These are phyloP conservation scores for Diaporthe longicolla DNA, from an alignment of 2,329 filamentous ascomycete genomes.

Conservation along the genomic window DNA sequence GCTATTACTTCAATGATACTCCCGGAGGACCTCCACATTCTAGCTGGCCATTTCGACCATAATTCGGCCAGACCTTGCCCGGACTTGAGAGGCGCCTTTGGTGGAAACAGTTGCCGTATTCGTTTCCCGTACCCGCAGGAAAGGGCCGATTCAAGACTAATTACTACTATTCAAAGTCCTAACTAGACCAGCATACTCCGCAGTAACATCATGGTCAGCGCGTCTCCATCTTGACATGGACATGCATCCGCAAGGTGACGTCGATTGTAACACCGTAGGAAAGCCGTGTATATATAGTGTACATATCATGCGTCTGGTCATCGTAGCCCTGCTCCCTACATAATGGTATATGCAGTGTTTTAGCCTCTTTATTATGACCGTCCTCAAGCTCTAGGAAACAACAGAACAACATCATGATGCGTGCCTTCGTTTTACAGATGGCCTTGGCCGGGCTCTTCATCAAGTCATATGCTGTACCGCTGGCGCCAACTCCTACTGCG, in stretches of 20 bases:
- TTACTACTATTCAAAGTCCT: neutral
- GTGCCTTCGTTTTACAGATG: too few species aligned
- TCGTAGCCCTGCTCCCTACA: neutral
- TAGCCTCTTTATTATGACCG: too few species aligned
- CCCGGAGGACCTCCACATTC: neutral
- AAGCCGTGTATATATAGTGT: neutral
- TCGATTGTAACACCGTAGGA: neutral
- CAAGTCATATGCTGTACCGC: neutral
- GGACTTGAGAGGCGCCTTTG: too few species aligned
- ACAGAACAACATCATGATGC: neutral
- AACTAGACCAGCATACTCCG: neutral
- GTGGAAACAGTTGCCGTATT: constrained; percentile 3
- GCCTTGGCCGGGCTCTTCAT: neutral
- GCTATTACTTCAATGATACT: neutral
- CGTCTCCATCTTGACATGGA: neutral
- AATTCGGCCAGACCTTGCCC: constrained; percentile 1
- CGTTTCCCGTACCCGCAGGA: constrained; percentile 1
- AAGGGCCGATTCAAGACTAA: neutral
- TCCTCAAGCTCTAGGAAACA: neutral
- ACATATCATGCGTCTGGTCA: neutral
- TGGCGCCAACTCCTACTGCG: neutral
- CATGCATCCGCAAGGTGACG: neutral
- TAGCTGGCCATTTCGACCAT: neutral
- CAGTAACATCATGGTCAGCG: neutral
- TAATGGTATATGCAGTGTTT: neutral